Evolutionary conservation across 2,329 filamentous ascomycete species (phyloP).

Genomic region (Ophiocordyceps camponoti-saundersi): DNA sequence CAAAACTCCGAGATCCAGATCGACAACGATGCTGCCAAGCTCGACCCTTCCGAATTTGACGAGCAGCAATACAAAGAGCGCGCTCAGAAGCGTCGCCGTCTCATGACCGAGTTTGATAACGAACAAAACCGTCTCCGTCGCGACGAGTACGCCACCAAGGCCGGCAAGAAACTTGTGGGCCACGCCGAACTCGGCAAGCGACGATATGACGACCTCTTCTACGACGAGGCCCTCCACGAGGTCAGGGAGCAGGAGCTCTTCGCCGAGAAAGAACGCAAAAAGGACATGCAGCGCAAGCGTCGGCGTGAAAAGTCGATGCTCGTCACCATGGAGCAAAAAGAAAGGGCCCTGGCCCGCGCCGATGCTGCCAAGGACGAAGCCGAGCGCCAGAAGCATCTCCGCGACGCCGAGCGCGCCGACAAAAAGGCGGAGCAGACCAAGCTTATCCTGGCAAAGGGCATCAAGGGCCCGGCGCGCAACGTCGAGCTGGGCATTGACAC

Average conservation of each 20-base stretch:
- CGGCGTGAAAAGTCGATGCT: slow-evolving; percentile 92
- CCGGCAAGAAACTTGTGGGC: slow-evolving; percentile 43
- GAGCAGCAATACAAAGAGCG: slow-evolving; percentile 34
- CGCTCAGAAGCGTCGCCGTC: slow-evolving; percentile 48
- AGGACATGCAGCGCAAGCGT: slow-evolving; percentile 97
- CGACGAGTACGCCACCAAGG: slow-evolving; percentile 39
- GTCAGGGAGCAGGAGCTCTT: slow-evolving; percentile 81
- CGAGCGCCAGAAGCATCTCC: slow-evolving; percentile 64
- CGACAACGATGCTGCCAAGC: slow-evolving; percentile 27
- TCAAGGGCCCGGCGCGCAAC: slow-evolving; percentile 56
- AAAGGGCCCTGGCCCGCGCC: slow-evolving; percentile 63
- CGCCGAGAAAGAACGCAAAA: slow-evolving; percentile 97
- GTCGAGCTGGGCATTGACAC: slow-evolving; percentile 71
- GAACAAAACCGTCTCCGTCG: slow-evolving; percentile 46
- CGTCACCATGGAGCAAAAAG: slow-evolving; percentile 79
- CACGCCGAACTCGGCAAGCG: slow-evolving; percentile 58
- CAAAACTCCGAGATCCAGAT: slow-evolving; percentile 21
- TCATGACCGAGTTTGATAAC: slow-evolving; percentile 46
- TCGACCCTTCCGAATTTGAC: slow-evolving; percentile 25
- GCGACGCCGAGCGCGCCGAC: slow-evolving; percentile 75
- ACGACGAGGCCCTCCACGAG: slow-evolving; percentile 65
- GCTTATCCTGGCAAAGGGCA: slow-evolving; percentile 70
- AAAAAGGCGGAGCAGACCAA: slow-evolving; percentile 89
- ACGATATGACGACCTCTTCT: slow-evolving; percentile 61
- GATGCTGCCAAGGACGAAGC: slow-evolving; percentile 64